These are phyloP conservation scores for Carex pumila DNA, from an alignment of 176 grass and related monocot genomes.

Conservation along the genomic window DNA sequence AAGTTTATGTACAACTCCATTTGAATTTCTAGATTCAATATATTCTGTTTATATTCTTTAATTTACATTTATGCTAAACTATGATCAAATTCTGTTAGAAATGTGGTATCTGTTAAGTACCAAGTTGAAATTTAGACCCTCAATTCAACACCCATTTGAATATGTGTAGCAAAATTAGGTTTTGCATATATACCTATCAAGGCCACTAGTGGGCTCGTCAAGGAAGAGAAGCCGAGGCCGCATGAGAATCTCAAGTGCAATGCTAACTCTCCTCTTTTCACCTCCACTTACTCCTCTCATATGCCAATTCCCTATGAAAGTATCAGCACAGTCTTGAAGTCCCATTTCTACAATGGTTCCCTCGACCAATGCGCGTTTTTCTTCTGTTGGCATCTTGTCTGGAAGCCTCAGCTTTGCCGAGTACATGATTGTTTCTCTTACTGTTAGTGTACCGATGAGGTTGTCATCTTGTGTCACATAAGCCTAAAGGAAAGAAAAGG, in stretches of 20 bases:
- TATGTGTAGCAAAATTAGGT: background rate
- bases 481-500: conserved; percentile 31
- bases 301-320: conserved; percentile 90
- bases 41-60: background rate
- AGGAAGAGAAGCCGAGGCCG: conserved; percentile 86
- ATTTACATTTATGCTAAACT: background rate
- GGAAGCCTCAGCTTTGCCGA: conserved; percentile 73
- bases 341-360: conserved; percentile 96
- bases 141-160: background rate
- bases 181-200: conserved; percentile 53
- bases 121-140: background rate
- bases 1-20: background rate
- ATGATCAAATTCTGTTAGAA: too few species aligned
- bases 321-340: conserved; percentile 95
- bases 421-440: conserved; percentile 89
- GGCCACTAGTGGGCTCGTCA: conserved; percentile 90
- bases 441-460: conserved; percentile 84
- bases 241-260: conserved; percentile 95
- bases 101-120: too few species aligned
- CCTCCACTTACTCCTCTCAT: conserved; percentile 83
- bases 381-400: conserved; percentile 75
- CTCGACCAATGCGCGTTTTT: conserved; percentile 82
- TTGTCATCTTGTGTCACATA: conserved; percentile 97
- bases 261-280: conserved; percentile 96
- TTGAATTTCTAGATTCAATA: background rate